Conservation (phyloP, 2,329 filamentous ascomycete genomes). For the Leptographium lundbergii region DNA sequence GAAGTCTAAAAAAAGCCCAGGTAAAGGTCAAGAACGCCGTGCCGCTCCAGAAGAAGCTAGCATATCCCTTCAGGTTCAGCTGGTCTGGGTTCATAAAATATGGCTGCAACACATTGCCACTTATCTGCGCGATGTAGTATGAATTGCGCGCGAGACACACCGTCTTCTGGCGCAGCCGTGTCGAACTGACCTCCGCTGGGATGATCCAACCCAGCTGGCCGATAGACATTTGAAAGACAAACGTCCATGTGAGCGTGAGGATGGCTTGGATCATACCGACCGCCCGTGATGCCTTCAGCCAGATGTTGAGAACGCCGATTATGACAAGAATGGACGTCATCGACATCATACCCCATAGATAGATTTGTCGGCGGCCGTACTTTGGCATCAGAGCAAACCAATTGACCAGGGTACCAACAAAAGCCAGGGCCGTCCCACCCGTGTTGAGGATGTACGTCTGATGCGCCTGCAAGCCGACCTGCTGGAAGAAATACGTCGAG, state of each 20-base stretch:
- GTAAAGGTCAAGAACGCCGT: constrained; percentile 30
- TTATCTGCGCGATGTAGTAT: constrained; percentile 17
- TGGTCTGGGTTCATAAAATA: constrained; percentile 26
- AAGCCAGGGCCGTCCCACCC: constrained; percentile 19
- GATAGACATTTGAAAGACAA: constrained; percentile 22
- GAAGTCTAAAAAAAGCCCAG: constrained; percentile 40
- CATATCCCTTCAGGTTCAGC: constrained; percentile 35
- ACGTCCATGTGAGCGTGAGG: constrained; percentile 9
- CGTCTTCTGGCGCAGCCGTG: constrained; percentile 21
- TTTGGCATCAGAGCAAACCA: constrained; percentile 9
- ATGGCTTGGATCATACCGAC: constrained; percentile 5
- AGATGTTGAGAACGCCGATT: constrained; percentile 13
- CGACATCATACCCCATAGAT: constrained; percentile 7
- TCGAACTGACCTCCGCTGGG: constrained; percentile 21
- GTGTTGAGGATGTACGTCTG: constrained; percentile 21
- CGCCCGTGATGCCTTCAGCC: background rate
- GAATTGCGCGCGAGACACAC: constrained; percentile 18
- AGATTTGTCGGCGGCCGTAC: constrained; percentile 11
- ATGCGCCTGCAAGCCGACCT: constrained; percentile 17
- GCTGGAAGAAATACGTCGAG: constrained; percentile 13
- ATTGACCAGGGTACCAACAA: constrained; percentile 8
- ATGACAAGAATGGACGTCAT: constrained; percentile 9
- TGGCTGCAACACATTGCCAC: constrained; percentile 17
- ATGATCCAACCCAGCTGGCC: constrained; percentile 24
- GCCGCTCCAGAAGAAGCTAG: constrained; percentile 31